Conservation (phyloP, 345 rosid species). For the Syzygium grande region DNA sequence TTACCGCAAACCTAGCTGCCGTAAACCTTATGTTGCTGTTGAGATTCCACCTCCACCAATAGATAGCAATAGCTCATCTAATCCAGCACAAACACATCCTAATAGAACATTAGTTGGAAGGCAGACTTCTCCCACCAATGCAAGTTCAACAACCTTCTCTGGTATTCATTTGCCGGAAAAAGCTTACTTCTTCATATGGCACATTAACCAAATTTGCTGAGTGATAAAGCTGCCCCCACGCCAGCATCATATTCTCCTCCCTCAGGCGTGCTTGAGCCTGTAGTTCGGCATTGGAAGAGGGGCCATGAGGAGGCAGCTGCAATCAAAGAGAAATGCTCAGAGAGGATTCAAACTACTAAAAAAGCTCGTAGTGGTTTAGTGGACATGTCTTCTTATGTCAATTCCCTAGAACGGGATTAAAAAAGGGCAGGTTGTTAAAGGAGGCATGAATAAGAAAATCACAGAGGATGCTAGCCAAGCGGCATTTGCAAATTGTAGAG, state of each 20-base stretch:
- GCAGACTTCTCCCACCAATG: background rate
- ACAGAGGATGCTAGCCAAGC: background rate
- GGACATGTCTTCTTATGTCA: background rate
- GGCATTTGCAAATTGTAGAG: background rate
- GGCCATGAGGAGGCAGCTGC: conserved; percentile 1
- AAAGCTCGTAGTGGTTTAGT: background rate
- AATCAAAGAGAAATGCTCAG: background rate
- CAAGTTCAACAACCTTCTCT: background rate
- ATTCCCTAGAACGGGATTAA: conserved; percentile 14
- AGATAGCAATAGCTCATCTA: conserved; percentile 6
- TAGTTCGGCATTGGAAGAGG: conserved; percentile 7
- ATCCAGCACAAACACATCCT: conserved; percentile 1
- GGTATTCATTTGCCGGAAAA: background rate
- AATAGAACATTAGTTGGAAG: background rate
- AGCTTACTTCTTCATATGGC: background rate
- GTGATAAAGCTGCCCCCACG: background rate
- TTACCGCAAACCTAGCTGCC: conserved; percentile 16
- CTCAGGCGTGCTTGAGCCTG: background rate
- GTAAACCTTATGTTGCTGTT: conserved; percentile 14
- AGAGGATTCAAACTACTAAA: conserved; percentile 4
- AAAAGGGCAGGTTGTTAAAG: conserved; percentile 10
- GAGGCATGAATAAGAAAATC: background rate
- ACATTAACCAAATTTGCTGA: conserved; percentile 4
- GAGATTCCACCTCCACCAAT: conserved; percentile 23
- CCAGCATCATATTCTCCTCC: background rate